Evolutionary conservation across 371 early-diverging fungal species (phyloP), one percentile per base, ranked within the genome.

Genomic region (Lichtheimia ornata): DNA sequence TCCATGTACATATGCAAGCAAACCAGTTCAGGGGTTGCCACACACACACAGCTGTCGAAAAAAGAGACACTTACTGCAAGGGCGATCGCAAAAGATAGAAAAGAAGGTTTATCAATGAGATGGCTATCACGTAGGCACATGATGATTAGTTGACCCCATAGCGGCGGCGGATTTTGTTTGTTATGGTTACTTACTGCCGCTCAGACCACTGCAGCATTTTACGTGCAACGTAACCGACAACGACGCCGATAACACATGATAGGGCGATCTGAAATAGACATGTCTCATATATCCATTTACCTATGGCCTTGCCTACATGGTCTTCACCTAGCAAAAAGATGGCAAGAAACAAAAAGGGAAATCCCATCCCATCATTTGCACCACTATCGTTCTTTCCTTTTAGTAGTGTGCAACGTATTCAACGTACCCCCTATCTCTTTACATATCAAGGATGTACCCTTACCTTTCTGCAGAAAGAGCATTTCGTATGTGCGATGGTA

Each of bases 31-130:
- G 6, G 40, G 22, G 15, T 27, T 45, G 13, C 35, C 35, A 35
- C 35, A 28, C 28, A 28, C 4, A 28, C 28, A 28, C 28, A 28
- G 11, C 35, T 35, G 35, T 35, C 11, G 35, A 35, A 35, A 35
- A 28, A 28, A 35, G 9, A 49, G 3, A 14, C 12, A 72, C 76
- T 75, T 79, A 90, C 87, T 6, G 97, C 86, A 50, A 99, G 83
- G 0, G 95, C 92, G 61, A 99, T 88, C 2, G 91, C 85, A 71
- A 95, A 97, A 20, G 88, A 88, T 42, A 98, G 72, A 70, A 98
- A 92, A 6, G 89, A 91, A 18, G 94, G 96, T 58, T 95, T 92
- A 73, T 97, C 98, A 28, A 98, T 94, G 58, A 92, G 76, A 17
- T 86, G 83, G 22, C 86, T 80, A 63, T 18, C 54, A 24, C 35